Percentiles rank a stretch among this genome's conserved stretches.
These are phyloP conservation scores for Tetragonia tetragonoides DNA, from an alignment of 148 eudicot genomes.

Conservation along the genomic window DNA sequence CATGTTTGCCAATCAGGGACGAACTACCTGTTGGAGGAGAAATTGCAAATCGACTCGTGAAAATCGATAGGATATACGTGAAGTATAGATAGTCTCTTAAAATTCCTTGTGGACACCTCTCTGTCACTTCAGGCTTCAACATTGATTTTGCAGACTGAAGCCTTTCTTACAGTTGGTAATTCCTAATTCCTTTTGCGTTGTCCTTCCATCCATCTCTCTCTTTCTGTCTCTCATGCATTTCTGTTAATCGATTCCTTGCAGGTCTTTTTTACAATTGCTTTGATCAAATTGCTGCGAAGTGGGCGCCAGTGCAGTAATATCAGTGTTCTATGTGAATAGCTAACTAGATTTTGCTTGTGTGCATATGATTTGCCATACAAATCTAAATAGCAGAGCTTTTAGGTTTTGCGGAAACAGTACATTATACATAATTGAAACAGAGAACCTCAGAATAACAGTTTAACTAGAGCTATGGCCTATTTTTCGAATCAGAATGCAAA, in stretches of 20 bases:
- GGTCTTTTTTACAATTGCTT: slow-evolving; percentile 13
- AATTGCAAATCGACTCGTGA: slow-evolving; percentile 32
- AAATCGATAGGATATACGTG: slow-evolving; percentile 25
- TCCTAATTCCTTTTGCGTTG: background rate
- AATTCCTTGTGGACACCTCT: background rate
- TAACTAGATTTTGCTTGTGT: slow-evolving; percentile 33
- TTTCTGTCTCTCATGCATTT: background rate
- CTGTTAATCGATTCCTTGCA: background rate
- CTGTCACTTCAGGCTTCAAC: slow-evolving; percentile 16
- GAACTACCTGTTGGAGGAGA: slow-evolving; percentile 50
- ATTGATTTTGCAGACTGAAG: slow-evolving; percentile 13
- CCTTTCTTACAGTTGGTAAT: slow-evolving; percentile 17
- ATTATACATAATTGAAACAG: slow-evolving; percentile 13
- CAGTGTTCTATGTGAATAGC: slow-evolving; percentile 30
- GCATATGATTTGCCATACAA: slow-evolving; percentile 18
- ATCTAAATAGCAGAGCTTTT: slow-evolving; percentile 3
- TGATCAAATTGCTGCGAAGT: slow-evolving; percentile 10
- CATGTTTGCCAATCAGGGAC: slow-evolving; percentile 36
- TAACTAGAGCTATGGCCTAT: slow-evolving; percentile 16
- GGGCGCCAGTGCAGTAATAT: slow-evolving; percentile 14
- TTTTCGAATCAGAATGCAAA: slow-evolving; percentile 12
- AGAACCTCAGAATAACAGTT: slow-evolving; percentile 12
- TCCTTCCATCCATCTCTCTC: background rate
- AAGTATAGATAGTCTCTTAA: background rate
- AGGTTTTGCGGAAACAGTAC: slow-evolving; percentile 23